A percentile compares a stretch with the other conserved stretches of the same genome.
These are phyloP conservation scores for Lactarius vividus DNA, from an alignment of 768 basidiomycete genomes.

Conservation along the genomic window DNA sequence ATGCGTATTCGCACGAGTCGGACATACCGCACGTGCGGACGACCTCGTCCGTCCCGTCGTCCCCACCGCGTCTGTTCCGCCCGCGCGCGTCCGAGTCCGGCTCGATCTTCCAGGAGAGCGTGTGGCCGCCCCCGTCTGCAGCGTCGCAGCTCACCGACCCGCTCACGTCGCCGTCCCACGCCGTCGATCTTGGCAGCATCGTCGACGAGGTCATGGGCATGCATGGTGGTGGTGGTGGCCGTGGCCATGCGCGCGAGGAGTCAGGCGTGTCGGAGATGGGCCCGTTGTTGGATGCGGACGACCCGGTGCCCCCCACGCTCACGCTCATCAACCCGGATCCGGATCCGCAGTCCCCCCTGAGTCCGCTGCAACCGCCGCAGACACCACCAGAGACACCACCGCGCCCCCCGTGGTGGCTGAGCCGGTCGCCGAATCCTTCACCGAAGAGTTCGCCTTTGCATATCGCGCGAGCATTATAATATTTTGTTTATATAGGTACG, in stretches of 20 bases:
- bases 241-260: not conserved
- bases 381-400: not conserved
- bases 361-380: not conserved
- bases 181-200: conserved; percentile 18
- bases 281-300: not conserved
- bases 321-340: conserved; percentile 14
- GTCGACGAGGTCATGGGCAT: conserved; percentile 23
- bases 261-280: not conserved
- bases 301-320: conserved; percentile 14
- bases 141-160: conserved; percentile 21
- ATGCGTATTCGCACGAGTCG: not conserved
- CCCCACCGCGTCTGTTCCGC: conserved; percentile 21
- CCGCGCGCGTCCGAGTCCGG: conserved; percentile 24
- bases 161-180: conserved; percentile 11
- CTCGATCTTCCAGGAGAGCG: conserved; percentile 27
- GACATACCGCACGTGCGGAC: not conserved
- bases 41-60: not conserved
- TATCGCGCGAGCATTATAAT: not conserved
- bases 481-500: not conserved
- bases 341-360: not conserved
- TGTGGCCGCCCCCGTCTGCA: conserved; percentile 24
- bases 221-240: too few species aligned
- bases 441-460: conserved; percentile 10
- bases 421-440: conserved; percentile 13
- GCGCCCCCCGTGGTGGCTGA: conserved; percentile 4